Base-by-base conservation (phyloP, 1,139 yeast species). In the Debaryomyces nepalensis region DNA sequence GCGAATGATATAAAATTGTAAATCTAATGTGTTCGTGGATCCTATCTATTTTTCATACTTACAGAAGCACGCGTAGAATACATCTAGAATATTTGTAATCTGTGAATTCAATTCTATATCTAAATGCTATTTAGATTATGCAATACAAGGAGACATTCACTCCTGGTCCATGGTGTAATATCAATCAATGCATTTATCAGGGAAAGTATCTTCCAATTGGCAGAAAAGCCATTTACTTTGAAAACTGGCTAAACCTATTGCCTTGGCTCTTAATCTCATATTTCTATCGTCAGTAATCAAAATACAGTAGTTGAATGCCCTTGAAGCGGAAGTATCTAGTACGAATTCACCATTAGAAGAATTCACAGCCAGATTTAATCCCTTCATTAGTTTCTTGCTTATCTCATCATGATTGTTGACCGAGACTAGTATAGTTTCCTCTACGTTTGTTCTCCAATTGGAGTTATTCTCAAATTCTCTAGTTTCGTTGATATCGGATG, bases 221-320 rank as follows among this genome's bases (percentile, higher is more conserved):
- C 63, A 61, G 59, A 81, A 81, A 45, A 82, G 68, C 86, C 87
- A 82, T 49, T 75, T 72, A 51, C 84, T 79, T 48, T 79, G 82
- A 59, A 73, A 79, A 41, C 81, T 73, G 8, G 75, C 70, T 36
- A 84, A 73, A 1, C 81, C 82, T 35, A 79, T 74, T 9, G 82
- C 72, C 53, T 80, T 77, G 2, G 89, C 84, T 50, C 87, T 75
- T 36, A 81, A 63, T 48, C 86, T 68, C 87, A 85, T 82, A 50
- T 82, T 84, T 44, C 84, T 68, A 58, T 86, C 93, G 58, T 85
- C 93, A 4, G 90, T 82, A 30, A 86, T 77, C 40, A 86, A 64
- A 19, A 84, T 73, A 53, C 84, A 79, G 55, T 81, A 82, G 43
- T 75, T 66, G 59, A 82, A 77, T 37, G 59, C 54, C 41, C 65